Conservation (phyloP, 202 grass and related monocot genomes). For the Eragrostis tef region DNA sequence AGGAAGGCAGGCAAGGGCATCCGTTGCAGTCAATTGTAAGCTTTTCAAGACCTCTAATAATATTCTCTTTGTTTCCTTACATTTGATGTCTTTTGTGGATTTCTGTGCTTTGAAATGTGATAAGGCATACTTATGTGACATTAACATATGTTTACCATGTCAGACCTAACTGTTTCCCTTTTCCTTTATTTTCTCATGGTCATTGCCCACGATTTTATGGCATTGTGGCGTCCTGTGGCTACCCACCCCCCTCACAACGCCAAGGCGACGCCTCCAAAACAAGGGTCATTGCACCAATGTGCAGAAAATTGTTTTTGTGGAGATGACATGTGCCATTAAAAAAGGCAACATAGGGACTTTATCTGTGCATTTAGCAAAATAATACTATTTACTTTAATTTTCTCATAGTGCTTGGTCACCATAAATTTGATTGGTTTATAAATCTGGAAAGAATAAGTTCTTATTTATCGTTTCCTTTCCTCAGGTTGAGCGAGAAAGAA, state of each 20-base stretch:
- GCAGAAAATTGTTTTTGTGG: not conserved
- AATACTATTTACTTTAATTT: not conserved
- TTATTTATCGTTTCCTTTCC: conserved; percentile 40
- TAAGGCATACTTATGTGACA: conserved; percentile 2
- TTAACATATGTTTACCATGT: conserved; percentile 19
- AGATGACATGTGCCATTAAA: not conserved
- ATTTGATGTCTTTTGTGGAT: not conserved
- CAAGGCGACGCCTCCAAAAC: no score
- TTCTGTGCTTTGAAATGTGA: conserved; percentile 6
- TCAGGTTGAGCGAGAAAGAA: conserved; percentile 89
- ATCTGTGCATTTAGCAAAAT: not conserved
- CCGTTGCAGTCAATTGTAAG: conserved; percentile 82
- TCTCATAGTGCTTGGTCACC: not conserved
- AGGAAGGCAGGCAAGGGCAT: conserved; percentile 71
- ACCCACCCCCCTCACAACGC: no score
- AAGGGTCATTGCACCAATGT: not conserved
- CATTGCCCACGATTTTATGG: not conserved
- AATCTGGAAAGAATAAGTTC: conserved; percentile 17
- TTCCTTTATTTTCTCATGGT: conserved; percentile 20
- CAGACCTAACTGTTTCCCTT: not conserved
- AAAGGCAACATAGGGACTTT: not conserved
- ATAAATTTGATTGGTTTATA: conserved; percentile 23
- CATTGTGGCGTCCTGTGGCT: no score
- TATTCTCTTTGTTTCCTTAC: not conserved
- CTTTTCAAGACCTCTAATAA: not conserved